These are phyloP conservation scores for Rhododendron griersonianum DNA, from an alignment of 148 eudicot species.

Conservation along the genomic window DNA sequence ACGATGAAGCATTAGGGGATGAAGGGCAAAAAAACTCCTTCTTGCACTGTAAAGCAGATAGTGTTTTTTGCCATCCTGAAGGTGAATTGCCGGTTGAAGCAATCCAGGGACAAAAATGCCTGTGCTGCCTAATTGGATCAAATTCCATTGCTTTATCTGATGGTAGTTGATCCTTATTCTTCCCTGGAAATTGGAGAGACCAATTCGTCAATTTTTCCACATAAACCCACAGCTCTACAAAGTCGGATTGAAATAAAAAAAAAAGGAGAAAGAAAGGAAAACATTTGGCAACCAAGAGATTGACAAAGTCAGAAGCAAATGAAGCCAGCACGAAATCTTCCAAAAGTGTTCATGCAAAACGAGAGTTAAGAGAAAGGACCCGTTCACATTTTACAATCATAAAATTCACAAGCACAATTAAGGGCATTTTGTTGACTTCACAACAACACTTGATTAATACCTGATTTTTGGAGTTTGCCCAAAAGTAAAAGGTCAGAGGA, in stretches of 20 bases:
- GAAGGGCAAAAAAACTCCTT: conserved; percentile 54
- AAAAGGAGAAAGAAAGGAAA: not conserved
- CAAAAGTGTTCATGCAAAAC: not conserved
- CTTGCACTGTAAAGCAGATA: conserved; percentile 70
- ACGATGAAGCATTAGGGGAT: conserved; percentile 34
- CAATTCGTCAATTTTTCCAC: not conserved
- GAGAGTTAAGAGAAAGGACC: not conserved
- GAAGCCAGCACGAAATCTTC: not conserved
- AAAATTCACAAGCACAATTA: not conserved
- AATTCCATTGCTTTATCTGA: conserved; percentile 45
- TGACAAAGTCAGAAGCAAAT: not conserved
- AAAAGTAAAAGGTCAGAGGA: not conserved
- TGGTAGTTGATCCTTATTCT: conserved; percentile 20
- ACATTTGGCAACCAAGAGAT: not conserved
- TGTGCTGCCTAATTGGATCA: conserved; percentile 78
- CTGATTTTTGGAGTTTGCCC: not conserved
- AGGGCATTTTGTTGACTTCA: not conserved
- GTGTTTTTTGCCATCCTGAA: conserved; percentile 86
- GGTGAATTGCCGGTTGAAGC: conserved; percentile 34
- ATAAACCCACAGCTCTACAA: not conserved
- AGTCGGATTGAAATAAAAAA: not conserved
- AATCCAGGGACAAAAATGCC: conserved; percentile 93
- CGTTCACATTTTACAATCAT: not conserved
- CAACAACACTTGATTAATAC: not conserved
- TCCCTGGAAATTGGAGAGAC: conserved; percentile 30